These are phyloP conservation scores for Coffea humblotiana DNA, from an alignment of 305 asterid species.

Conservation along the genomic window DNA sequence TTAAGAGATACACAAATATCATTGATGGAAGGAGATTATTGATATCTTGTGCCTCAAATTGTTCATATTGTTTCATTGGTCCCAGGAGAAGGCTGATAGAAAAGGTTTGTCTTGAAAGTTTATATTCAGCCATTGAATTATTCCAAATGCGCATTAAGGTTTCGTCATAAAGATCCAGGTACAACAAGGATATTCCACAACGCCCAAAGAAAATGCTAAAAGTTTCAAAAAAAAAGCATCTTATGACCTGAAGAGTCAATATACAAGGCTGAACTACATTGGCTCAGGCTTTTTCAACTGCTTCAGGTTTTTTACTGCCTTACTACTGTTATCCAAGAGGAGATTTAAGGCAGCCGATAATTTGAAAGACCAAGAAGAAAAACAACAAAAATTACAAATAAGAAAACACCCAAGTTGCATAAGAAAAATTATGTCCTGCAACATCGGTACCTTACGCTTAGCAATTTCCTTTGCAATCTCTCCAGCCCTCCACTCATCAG, in stretches of 20 bases:
- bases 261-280: background rate
- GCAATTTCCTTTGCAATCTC: conserved; percentile 90
- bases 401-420: background rate
- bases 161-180: background rate
- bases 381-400: background rate
- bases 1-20: too few species aligned
- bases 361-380: background rate
- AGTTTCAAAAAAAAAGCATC: background rate
- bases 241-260: background rate
- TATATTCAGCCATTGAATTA: background rate
- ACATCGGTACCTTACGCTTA: conserved; percentile 60
- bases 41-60: background rate
- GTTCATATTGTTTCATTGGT: background rate
- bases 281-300: background rate
- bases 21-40: background rate
- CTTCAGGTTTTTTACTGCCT: background rate
- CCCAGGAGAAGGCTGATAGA: background rate
- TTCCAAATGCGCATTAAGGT: conserved; percentile 1
- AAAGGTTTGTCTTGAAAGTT: background rate
- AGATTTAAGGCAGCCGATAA: background rate
- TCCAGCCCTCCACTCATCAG: conserved; percentile 92
- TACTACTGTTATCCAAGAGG: background rate
- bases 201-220: background rate
- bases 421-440: background rate
- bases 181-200: background rate